These are phyloP conservation scores for Trichoderma orchidacearum DNA, from an alignment of 495 filamentous ascomycete genomes.

Conservation along the genomic window DNA sequence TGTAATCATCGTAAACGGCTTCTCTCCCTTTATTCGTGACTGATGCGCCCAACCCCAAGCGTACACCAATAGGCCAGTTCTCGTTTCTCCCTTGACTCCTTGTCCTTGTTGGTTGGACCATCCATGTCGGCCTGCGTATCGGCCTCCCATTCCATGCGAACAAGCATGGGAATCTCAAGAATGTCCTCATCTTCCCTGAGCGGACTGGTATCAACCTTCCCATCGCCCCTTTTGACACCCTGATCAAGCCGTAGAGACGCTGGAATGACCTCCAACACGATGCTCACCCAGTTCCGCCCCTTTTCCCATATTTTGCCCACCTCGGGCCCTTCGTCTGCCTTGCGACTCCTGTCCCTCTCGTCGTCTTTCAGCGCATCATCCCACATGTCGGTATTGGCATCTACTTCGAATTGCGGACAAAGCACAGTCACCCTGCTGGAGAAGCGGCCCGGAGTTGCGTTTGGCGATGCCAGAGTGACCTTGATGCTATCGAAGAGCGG, in stretches of 20 bases:
- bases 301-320: slow-evolving; percentile 92
- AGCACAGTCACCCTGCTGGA: slow-evolving; percentile 76
- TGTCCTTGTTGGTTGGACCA: slow-evolving; percentile 16
- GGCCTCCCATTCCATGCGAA: slow-evolving; percentile 82
- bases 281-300: slow-evolving; percentile 86
- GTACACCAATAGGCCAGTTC: slow-evolving; percentile 95
- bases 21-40: slow-evolving; percentile 13
- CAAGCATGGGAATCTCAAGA: slow-evolving; percentile 90
- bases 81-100: slow-evolving; percentile 37
- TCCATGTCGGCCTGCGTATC: slow-evolving; percentile 50
- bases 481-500: slow-evolving; percentile 83
- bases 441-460: slow-evolving; percentile 64
- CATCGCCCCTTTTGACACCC: slow-evolving; percentile 9
- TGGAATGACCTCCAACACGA: slow-evolving; percentile 83
- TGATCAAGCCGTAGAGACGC: slow-evolving; percentile 32
- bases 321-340: slow-evolving; percentile 47
- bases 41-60: slow-evolving; percentile 71
- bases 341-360: slow-evolving; percentile 22
- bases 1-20: background rate
- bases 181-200: slow-evolving; percentile 69
- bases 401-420: slow-evolving; percentile 89
- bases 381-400: slow-evolving; percentile 90
- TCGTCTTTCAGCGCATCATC: slow-evolving; percentile 66
- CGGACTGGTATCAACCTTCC: slow-evolving; percentile 14
- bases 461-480: slow-evolving; percentile 76